phyloP scores from a whole-genome alignment of 2,329 filamentous ascomycete species.

The Leptographium wingfieldii region DNA sequence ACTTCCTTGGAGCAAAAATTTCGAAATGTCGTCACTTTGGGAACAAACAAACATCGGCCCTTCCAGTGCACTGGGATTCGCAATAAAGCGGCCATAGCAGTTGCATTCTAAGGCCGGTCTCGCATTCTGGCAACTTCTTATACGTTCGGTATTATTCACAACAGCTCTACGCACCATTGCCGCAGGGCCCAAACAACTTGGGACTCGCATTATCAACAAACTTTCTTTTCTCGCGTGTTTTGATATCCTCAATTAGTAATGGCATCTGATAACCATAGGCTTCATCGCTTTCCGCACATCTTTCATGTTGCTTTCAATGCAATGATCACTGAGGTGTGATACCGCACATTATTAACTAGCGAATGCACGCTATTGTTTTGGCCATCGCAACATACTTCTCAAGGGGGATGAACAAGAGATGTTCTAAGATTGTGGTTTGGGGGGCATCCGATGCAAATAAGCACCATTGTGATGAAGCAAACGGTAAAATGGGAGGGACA shows the following conservation, averaged over 20 bases:
- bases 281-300: not conserved
- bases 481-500: not conserved
- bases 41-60: slow-evolving; percentile 8
- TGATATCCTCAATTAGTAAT: not conserved
- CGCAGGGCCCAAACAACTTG: not conserved
- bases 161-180: not conserved
- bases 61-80: slow-evolving; percentile 7
- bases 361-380: not conserved
- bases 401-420: not conserved
- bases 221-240: not conserved
- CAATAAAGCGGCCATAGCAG: not conserved
- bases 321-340: not conserved
- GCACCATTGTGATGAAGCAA: not conserved
- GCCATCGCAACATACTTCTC: not conserved
- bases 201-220: not conserved
- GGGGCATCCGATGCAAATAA: not conserved
- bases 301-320: not conserved
- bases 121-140: not conserved
- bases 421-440: not conserved
- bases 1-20: slow-evolving; percentile 19
- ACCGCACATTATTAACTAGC: not conserved
- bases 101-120: not conserved
- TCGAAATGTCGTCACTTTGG: slow-evolving; percentile 8
- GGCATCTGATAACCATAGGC: not conserved
- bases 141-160: not conserved